Percentiles rank a stretch among this genome's conserved stretches.
These are phyloP conservation scores for Intubia oerlemansii DNA, from an alignment of 2,329 filamentous ascomycete species.

Conservation along the genomic window DNA sequence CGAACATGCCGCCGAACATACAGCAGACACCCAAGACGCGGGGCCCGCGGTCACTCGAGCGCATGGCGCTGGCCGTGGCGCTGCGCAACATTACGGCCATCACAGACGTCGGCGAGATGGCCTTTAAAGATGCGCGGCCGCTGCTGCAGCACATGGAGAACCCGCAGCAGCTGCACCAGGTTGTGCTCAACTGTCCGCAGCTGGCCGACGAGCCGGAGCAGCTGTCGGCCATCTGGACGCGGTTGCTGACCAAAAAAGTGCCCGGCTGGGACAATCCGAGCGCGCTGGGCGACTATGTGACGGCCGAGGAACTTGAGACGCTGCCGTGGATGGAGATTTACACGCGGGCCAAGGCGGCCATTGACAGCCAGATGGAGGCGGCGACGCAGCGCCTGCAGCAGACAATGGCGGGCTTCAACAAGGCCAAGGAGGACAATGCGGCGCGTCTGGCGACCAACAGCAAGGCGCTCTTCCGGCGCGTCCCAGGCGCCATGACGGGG, in stretches of 20 bases:
- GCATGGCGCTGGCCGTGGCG: conserved; percentile 27
- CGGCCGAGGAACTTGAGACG: conserved; percentile 27
- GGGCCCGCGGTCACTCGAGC: conserved; percentile 21
- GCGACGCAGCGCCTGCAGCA: conserved; percentile 36
- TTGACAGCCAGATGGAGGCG: conserved; percentile 29
- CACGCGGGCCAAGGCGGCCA: conserved; percentile 32
- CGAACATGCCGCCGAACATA: no score
- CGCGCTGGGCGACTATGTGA: conserved; percentile 20
- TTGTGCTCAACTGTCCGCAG: conserved; percentile 62
- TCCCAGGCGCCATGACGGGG: no score
- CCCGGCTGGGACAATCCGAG: conserved; percentile 41
- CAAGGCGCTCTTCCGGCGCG: conserved; percentile 10
- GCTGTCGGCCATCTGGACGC: conserved; percentile 53
- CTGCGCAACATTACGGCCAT: conserved; percentile 34
- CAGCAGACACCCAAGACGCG: conserved; percentile 1
- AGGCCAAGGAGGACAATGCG: conserved; percentile 33
- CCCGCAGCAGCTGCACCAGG: conserved; percentile 48
- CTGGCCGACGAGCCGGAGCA: conserved; percentile 44
- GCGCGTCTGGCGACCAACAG: conserved; percentile 31
- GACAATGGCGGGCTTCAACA: conserved; percentile 33
- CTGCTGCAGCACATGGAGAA: conserved; percentile 53
- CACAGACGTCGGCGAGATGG: conserved; percentile 48
- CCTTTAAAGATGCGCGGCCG: conserved; percentile 41
- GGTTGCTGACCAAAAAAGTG: conserved; percentile 61
- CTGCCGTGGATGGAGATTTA: conserved; percentile 64